Conservation (phyloP, 73 alveolate species). For the Paramecium sexaurelia region DNA sequence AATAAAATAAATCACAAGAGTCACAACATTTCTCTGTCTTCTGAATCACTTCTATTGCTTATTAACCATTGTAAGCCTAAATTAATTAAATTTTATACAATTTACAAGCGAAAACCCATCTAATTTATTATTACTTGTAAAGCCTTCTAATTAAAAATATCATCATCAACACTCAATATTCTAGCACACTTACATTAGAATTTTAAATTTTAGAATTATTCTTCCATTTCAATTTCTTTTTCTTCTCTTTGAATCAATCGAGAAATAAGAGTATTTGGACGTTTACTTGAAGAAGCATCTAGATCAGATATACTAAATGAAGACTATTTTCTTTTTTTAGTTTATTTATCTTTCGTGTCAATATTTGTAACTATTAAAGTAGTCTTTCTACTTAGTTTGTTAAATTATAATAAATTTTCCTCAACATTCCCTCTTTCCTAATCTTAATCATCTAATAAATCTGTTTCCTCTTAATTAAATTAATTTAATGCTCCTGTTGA, state of each 20-base stretch:
- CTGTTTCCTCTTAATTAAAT: not conserved
- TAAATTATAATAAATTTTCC: not conserved
- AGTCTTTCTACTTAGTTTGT: not conserved
- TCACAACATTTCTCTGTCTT: constrained; percentile 46
- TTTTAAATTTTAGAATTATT: not conserved
- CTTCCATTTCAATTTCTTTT: not conserved
- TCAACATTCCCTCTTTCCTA: not conserved
- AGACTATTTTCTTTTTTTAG: not conserved
- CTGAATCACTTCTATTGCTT: constrained; percentile 23
- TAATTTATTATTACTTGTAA: constrained; percentile 23
- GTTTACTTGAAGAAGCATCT: not conserved
- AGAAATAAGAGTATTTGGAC: constrained; percentile 3
- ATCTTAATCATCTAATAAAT: not conserved
- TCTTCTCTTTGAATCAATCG: constrained; percentile 2
- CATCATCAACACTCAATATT: constrained; percentile 64
- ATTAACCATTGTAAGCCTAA: constrained; percentile 61
- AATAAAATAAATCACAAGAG: constrained; percentile 11
- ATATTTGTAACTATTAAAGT: not conserved
- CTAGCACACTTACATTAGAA: not conserved
- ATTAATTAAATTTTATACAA: not conserved
- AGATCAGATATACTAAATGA: constrained; percentile 11
- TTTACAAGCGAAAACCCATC: constrained; percentile 28
- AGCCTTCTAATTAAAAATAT: constrained; percentile 34
- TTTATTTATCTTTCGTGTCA: not conserved
- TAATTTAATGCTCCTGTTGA: not conserved